Evolutionary conservation across 2,329 filamentous ascomycete genomes (phyloP).

Genomic region (Didymella exigua): DNA sequence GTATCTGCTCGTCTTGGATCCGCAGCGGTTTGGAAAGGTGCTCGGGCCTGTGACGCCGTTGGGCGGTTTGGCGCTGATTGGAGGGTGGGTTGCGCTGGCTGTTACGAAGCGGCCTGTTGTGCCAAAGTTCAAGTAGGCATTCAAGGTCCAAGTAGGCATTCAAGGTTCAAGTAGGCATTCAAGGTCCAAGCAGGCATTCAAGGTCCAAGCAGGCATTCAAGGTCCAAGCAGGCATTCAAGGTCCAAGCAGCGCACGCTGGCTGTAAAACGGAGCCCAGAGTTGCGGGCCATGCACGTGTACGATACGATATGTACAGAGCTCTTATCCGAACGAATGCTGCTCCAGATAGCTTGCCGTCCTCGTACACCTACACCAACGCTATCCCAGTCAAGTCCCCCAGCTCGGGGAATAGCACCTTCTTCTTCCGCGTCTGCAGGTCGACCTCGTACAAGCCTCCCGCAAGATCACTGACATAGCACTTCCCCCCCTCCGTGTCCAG

Average conservation of each 20-base stretch:
- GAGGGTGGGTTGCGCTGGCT: constrained; percentile 63
- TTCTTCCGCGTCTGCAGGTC: constrained; percentile 14
- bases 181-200: no score
- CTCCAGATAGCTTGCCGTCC: no score
- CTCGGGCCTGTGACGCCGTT: constrained; percentile 70
- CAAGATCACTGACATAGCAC: constrained; percentile 27
- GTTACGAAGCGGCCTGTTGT: constrained; percentile 33
- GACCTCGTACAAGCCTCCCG: constrained; percentile 21
- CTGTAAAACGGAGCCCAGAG: no score
- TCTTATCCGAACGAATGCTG: no score
- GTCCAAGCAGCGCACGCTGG: no score
- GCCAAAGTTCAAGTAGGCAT: constrained; percentile 22
- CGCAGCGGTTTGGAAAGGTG: constrained; percentile 60
- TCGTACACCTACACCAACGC: constrained; percentile 16
- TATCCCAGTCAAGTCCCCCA: constrained; percentile 23
- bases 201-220: no score
- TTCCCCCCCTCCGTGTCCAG: constrained; percentile 15
- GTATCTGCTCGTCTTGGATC: constrained; percentile 68
- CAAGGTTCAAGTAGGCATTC: no score
- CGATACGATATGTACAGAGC: constrained; percentile 1
- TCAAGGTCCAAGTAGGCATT: no score
- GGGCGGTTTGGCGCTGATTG: constrained; percentile 68
- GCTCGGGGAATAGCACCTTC: constrained; percentile 13
- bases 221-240: no score
- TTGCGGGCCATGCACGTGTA: not conserved